phyloP scores from a whole-genome alignment of 2,329 filamentous ascomycete species.

The Aspergillus ochraceoroseus region DNA sequence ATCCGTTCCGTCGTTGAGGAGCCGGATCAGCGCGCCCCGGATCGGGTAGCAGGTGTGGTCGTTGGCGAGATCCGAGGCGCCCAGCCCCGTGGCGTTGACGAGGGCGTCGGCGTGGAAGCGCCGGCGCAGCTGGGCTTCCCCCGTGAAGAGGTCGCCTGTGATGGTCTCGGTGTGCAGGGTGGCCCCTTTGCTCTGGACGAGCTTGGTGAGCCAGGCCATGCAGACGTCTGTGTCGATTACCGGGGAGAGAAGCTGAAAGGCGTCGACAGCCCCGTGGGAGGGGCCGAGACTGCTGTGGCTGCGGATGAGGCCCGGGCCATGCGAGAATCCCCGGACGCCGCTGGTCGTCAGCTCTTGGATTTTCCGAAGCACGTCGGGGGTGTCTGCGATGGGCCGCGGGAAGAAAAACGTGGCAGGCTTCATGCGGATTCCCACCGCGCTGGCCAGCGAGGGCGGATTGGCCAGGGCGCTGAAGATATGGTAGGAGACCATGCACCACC shows the following conservation, averaged over 20 bases:
- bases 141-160: slow-evolving; percentile 1
- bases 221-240: slow-evolving; percentile 46
- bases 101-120: slow-evolving; percentile 4
- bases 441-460: not conserved
- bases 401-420: slow-evolving; percentile 7
- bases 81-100: slow-evolving; percentile 6
- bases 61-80: not conserved
- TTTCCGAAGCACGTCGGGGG: not conserved
- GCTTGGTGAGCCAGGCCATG: slow-evolving; percentile 3
- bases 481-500: slow-evolving; percentile 11
- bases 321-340: slow-evolving; percentile 4
- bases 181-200: slow-evolving; percentile 6
- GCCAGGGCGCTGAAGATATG: slow-evolving; percentile 2
- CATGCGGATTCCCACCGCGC: slow-evolving; percentile 1
- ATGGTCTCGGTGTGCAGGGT: slow-evolving; percentile 1
- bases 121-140: not conserved
- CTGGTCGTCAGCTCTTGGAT: slow-evolving; percentile 3
- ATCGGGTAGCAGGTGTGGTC: slow-evolving; percentile 5
- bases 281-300: slow-evolving; percentile 28
- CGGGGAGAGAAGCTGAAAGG: slow-evolving; percentile 45
- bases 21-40: slow-evolving; percentile 2
- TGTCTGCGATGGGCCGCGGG: not conserved
- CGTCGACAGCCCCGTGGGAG: slow-evolving; percentile 32
- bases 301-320: not conserved
- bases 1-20: slow-evolving; percentile 41